Evolutionary conservation across 306 rosid species (phyloP).

Genomic region (Dalbergia oliveri): DNA sequence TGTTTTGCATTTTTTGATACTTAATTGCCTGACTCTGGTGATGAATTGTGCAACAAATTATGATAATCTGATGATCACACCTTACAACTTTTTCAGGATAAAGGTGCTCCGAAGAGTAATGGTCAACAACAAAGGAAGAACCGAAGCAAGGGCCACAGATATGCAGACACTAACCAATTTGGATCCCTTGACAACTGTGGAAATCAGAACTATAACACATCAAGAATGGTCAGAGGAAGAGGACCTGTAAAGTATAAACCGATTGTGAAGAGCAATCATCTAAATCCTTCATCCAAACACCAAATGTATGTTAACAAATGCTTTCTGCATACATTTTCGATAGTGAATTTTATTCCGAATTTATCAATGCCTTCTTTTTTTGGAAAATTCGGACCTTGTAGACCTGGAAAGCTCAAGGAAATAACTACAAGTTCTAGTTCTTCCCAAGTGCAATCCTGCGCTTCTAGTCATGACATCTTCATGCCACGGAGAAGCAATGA

Average conservation of each 20-base stretch:
- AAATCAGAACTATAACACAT: constrained; percentile 20
- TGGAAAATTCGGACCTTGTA: neutral
- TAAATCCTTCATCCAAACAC: constrained; percentile 7
- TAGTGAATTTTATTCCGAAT: neutral
- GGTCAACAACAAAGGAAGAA: constrained; percentile 28
- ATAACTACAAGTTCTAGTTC: constrained; percentile 5
- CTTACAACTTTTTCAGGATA: constrained; percentile 31
- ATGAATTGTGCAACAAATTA: neutral
- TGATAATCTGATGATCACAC: constrained; percentile 15
- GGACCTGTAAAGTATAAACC: constrained; percentile 33
- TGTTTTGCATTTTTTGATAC: constrained; percentile 12
- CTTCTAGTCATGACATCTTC: constrained; percentile 11
- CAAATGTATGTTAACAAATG: constrained; percentile 25
- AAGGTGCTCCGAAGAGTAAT: constrained; percentile 5
- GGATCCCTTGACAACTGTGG: constrained; percentile 13
- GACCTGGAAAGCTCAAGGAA: constrained; percentile 26
- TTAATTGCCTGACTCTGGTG: neutral
- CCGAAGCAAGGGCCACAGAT: constrained; percentile 15
- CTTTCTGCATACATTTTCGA: neutral
- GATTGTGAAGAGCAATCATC: constrained; percentile 1
- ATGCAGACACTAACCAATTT: constrained; percentile 13
- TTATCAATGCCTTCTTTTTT: constrained; percentile 14
- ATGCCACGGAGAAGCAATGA: neutral
- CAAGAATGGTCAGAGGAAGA: constrained; percentile 38
- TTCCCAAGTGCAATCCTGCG: neutral